phyloP scores from a whole-genome alignment of 495 filamentous ascomycete species.

The Trichodelitschia bisporula region DNA sequence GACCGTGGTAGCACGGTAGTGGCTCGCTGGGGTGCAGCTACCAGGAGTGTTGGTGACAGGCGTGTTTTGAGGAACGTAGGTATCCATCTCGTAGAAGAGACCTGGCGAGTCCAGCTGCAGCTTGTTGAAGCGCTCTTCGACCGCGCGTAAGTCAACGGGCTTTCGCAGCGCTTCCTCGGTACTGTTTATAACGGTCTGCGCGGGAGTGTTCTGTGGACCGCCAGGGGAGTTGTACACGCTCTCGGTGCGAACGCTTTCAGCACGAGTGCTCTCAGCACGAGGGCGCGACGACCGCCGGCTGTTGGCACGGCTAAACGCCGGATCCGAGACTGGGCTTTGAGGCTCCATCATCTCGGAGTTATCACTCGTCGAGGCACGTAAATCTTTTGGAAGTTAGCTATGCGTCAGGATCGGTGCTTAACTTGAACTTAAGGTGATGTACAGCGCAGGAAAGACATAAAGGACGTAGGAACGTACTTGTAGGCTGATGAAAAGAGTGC shows the following conservation, averaged over 20 bases:
- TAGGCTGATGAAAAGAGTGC: too few species aligned
- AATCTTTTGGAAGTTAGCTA: too few species aligned
- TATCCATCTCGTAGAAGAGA: not conserved
- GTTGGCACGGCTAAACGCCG: too few species aligned
- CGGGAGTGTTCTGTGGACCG: slow-evolving; percentile 1
- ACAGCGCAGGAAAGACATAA: too few species aligned
- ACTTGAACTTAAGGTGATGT: too few species aligned
- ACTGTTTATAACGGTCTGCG: slow-evolving; percentile 1
- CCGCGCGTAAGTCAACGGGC: not conserved
- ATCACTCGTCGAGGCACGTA: too few species aligned
- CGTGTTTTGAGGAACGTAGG: slow-evolving; percentile 4
- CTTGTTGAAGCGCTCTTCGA: not conserved
- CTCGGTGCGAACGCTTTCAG: slow-evolving; percentile 1
- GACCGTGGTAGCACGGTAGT: slow-evolving; percentile 2
- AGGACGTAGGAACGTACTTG: too few species aligned
- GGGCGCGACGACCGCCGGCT: too few species aligned
- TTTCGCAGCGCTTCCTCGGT: not conserved
- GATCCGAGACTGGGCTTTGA: too few species aligned
- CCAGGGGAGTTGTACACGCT: not conserved
- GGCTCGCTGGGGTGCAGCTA: slow-evolving; percentile 2
- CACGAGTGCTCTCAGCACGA: too few species aligned
- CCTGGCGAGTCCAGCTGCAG: not conserved
- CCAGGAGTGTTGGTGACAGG: slow-evolving; percentile 1
- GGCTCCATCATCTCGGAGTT: too few species aligned
- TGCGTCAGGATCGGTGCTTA: too few species aligned